Evolutionary conservation across 352 stramenopile genomes (phyloP), one percentile per base, ranked within the genome.

Genomic region (Phytophthora niederhauseri): DNA sequence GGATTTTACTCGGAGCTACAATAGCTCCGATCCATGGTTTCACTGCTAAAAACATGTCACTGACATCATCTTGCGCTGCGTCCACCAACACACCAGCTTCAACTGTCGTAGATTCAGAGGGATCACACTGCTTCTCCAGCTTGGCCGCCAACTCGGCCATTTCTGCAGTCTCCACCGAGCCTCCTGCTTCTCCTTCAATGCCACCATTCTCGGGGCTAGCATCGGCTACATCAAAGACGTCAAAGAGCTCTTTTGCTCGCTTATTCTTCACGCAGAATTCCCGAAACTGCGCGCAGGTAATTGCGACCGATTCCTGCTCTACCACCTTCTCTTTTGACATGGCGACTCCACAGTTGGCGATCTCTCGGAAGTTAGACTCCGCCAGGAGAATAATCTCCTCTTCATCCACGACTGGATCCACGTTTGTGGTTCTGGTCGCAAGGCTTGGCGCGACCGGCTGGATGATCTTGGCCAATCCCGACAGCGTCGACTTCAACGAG

Each of bases 1-100:
- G 83, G 0, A 68, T 31, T 38, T 92, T 93, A 19, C 66, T 93
- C 4, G 89, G 89, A 15, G 84, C 41, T 0, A 95, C 78, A 57
- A 96, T 90, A 8, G 89, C 87, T 30, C 87, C 89, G 70, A 94
- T 91, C 87, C 89, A 96, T 4, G 89, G 89, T 46, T 96, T 96
- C 0, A 94, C 83, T 1, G 85, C 87, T 36, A 96, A 66, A 45
- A 96, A 94, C 70, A 94, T 90, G 56, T 96, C 87, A 7, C 89
- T 76, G 22, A 75, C 53, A 20, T 87, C 75, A 49, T 78, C 68
- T 34, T 30, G 38, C 20, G 51, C n/a, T 48, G 28, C 15, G 1
- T 66, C 22, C 30, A 70, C 19, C 6, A 28, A 7, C 36, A 43
- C 36, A 4, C 20, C 57, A 34, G 57, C 46, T 15, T 59, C 36